Evolutionary conservation across 345 rosid genomes (phyloP).

Genomic region (Arabidopsis arenosa): DNA sequence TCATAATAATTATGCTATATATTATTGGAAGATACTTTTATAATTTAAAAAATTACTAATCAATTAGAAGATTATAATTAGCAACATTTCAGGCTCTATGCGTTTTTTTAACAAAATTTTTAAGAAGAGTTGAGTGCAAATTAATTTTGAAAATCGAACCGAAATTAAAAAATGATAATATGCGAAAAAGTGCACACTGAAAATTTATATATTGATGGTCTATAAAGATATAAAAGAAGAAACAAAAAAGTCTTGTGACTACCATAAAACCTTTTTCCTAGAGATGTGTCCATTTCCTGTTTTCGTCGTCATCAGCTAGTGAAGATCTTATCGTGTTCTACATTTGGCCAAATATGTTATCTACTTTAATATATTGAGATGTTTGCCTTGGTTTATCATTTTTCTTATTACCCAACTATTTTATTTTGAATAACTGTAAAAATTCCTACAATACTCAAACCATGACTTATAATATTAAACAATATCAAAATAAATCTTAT

Average conservation of each 20-base stretch:
- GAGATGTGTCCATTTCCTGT: slow-evolving; percentile 3
- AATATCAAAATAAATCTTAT: not conserved
- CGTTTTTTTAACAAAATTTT: no score
- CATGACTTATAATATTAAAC: not conserved
- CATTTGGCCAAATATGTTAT: slow-evolving; percentile 33
- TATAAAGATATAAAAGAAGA: not conserved
- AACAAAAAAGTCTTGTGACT: slow-evolving; percentile 11
- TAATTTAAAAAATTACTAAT: no score
- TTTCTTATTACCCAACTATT: not conserved
- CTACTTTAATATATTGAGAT: slow-evolving; percentile 5
- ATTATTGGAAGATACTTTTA: not conserved
- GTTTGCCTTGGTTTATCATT: not conserved
- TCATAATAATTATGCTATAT: not conserved
- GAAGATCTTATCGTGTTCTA: slow-evolving; percentile 3
- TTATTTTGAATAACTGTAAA: not conserved
- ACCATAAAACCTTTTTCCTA: slow-evolving; percentile 12
- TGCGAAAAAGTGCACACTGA: not conserved
- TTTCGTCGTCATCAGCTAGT: slow-evolving; percentile 2
- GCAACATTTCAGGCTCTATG: no score
- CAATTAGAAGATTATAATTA: no score
- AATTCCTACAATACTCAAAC: not conserved
- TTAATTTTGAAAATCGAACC: not conserved
- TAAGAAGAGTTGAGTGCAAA: not conserved
- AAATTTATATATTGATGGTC: not conserved
- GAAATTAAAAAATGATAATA: not conserved